A percentile compares a stretch with the other conserved stretches of the same genome.
phyloP scores from a whole-genome alignment of 108 stramenopile genomes.

The Skeletonema tropicum region DNA sequence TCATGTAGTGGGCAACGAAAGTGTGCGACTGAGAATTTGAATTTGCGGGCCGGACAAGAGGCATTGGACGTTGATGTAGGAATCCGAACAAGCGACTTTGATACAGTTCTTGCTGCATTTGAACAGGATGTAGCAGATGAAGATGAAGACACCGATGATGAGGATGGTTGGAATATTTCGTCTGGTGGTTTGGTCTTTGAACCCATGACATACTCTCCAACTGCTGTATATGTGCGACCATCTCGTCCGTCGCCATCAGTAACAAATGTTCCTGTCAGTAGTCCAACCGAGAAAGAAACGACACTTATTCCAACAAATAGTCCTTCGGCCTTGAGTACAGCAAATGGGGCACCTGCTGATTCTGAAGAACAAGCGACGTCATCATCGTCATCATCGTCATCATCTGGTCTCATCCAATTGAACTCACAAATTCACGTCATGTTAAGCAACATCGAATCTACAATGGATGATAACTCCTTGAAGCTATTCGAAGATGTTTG shows the following conservation, averaged over 20 bases:
- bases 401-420: slow-evolving; percentile 4
- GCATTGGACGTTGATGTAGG: not conserved
- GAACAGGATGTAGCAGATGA: not conserved
- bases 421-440: not conserved
- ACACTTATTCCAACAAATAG: slow-evolving; percentile 2
- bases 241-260: not conserved
- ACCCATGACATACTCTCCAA: not conserved
- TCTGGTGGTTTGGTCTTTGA: not conserved
- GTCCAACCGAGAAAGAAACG: not conserved
- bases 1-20: not conserved
- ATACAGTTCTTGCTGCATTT: not conserved
- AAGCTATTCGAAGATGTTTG: slow-evolving; percentile 7
- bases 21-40: not conserved
- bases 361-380: not conserved
- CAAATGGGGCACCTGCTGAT: not conserved
- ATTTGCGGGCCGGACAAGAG: not conserved
- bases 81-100: not conserved
- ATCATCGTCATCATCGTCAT: no score
- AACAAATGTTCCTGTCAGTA: not conserved
- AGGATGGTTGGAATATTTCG: not conserved
- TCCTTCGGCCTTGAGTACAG: not conserved
- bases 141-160: not conserved
- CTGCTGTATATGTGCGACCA: not conserved
- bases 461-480: not conserved
- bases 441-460: not conserved